phyloP scores from a whole-genome alignment of 176 grass and related monocot species.

The Aegilops speltoides region DNA sequence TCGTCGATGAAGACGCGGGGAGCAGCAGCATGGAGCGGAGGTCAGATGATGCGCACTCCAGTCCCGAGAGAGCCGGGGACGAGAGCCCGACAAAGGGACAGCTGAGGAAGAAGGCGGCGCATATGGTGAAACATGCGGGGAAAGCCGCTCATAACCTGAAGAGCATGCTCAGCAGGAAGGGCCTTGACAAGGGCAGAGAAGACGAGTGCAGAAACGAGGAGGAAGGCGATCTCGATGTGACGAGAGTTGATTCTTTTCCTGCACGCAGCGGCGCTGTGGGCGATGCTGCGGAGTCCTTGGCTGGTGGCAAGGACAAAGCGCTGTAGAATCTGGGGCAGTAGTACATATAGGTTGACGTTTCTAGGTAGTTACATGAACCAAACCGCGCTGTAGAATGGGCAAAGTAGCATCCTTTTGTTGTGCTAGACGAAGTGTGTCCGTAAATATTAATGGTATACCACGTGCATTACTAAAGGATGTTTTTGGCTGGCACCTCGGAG shows the following conservation, averaged over 20 bases:
- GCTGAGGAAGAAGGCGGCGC: slow-evolving; percentile 57
- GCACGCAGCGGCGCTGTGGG: background rate
- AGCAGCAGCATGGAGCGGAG: slow-evolving; percentile 2
- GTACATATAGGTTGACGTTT: background rate
- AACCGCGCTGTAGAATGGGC: background rate
- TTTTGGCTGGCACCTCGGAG: background rate
- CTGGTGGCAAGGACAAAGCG: background rate
- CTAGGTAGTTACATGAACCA: background rate
- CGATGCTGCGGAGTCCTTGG: background rate
- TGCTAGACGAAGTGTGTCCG: background rate
- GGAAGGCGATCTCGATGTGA: slow-evolving; percentile 11
- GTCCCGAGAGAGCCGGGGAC: slow-evolving; percentile 25
- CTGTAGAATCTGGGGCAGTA: background rate
- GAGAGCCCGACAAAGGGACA: slow-evolving; percentile 40
- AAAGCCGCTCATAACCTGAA: slow-evolving; percentile 56
- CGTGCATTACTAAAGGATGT: background rate
- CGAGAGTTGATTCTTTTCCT: slow-evolving; percentile 1
- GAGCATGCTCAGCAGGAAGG: slow-evolving; percentile 58
- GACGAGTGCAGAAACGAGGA: slow-evolving; percentile 36
- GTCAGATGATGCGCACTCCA: slow-evolving; percentile 16
- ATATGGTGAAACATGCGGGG: slow-evolving; percentile 59
- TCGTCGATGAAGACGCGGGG: slow-evolving; percentile 43
- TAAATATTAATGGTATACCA: background rate
- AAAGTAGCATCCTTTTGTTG: background rate
- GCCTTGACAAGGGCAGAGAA: slow-evolving; percentile 50